Percentiles rank a stretch among this genome's conserved stretches.
Conservation (phyloP, 2,329 filamentous ascomycete species). For the Colletotrichum melonis region DNA sequence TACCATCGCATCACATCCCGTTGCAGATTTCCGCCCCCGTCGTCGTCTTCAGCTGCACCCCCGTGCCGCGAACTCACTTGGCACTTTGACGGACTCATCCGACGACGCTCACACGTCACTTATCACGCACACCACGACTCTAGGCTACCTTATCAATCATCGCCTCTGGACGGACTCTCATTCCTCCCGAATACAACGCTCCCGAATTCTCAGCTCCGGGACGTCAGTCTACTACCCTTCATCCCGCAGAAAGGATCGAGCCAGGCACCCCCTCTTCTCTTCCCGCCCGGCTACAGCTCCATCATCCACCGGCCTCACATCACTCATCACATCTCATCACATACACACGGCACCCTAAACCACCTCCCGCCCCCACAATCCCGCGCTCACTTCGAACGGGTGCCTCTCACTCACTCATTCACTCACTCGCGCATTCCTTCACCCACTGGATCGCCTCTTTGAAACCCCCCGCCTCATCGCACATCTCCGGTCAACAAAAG, state of each 20-base stretch:
- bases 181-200: neutral
- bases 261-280: neutral
- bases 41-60: neutral
- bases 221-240: neutral
- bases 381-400: neutral
- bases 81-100: neutral
- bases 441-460: neutral
- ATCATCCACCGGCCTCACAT: neutral
- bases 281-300: neutral
- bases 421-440: neutral
- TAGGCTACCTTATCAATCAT: neutral
- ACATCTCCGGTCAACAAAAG: neutral
- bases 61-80: neutral
- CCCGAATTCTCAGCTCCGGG: neutral
- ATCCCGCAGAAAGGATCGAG: neutral
- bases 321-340: neutral
- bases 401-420: neutral
- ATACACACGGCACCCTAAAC: neutral
- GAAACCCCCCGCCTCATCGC: neutral
- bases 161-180: neutral
- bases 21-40: neutral
- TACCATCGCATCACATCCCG: neutral
- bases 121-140: neutral
- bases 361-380: neutral
- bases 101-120: neutral